Percentiles rank a stretch among this genome's conserved stretches.
Evolutionary conservation across 331 rosid species (phyloP).

Genomic region (Arachis monticola): DNA sequence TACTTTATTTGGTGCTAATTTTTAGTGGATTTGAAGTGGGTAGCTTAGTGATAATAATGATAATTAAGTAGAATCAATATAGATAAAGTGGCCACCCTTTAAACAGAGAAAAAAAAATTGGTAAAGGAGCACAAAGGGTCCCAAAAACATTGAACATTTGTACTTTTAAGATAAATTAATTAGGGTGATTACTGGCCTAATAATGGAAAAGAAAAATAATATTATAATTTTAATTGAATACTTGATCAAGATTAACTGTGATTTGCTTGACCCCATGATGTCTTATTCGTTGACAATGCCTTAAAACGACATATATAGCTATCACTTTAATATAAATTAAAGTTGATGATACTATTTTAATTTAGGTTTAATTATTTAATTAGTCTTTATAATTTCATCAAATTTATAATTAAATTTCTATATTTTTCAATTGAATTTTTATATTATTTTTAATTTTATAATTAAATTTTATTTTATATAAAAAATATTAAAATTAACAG

Average conservation of each 20-base stretch:
- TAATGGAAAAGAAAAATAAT: conserved; percentile 12
- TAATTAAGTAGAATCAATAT: conserved; percentile 6
- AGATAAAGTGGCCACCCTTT: conserved; percentile 20
- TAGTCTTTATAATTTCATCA: too few relatives aligned
- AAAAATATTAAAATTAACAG: too few relatives aligned
- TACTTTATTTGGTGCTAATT: conserved; percentile 31
- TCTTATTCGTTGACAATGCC: not conserved
- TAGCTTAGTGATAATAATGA: not conserved
- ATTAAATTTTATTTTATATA: too few relatives aligned
- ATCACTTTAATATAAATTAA: conserved; percentile 3
- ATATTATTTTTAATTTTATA: too few relatives aligned
- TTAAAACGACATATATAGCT: not conserved
- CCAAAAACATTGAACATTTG: conserved; percentile 9
- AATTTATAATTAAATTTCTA: too few relatives aligned
- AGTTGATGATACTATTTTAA: not conserved
- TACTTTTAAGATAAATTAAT: conserved; percentile 2
- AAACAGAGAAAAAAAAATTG: not conserved
- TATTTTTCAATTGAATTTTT: too few relatives aligned
- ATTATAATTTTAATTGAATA: conserved; percentile 17
- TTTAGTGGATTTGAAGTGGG: conserved; percentile 15
- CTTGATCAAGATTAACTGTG: conserved; percentile 31
- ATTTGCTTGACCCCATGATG: conserved; percentile 30
- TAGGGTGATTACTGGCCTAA: conserved; percentile 23
- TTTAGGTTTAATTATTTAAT: too few relatives aligned
- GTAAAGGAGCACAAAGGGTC: not conserved